Percentiles rank a stretch among this genome's conserved stretches.
phyloP scores from a whole-genome alignment of 306 rosid genomes.

The Fagus sylvatica region DNA sequence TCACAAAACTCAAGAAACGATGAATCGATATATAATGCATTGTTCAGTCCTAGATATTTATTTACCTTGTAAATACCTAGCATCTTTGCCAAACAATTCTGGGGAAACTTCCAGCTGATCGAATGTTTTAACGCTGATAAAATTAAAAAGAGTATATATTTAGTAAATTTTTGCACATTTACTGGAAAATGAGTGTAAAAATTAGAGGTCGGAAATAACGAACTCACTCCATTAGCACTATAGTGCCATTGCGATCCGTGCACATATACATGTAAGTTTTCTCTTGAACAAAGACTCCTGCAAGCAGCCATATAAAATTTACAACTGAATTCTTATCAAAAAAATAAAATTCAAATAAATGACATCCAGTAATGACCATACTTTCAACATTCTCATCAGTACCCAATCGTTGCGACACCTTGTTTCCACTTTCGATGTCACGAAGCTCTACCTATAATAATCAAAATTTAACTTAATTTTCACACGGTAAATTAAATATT shows the following conservation, averaged over 20 bases:
- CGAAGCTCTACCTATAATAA: constrained; percentile 82
- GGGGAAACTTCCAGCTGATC: constrained; percentile 80
- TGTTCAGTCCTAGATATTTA: constrained; percentile 8
- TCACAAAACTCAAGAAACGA: not conserved
- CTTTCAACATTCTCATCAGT: constrained; percentile 81
- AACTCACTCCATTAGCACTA: constrained; percentile 89
- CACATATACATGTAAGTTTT: constrained; percentile 80
- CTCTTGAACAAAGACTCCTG: constrained; percentile 67
- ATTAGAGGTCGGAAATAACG: constrained; percentile 12
- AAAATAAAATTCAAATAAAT: constrained; percentile 19
- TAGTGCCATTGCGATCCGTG: constrained; percentile 78
- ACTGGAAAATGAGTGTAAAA: constrained; percentile 8
- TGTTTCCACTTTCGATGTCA: constrained; percentile 78
- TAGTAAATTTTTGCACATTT: constrained; percentile 17
- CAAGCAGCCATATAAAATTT: constrained; percentile 29
- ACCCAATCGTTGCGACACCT: constrained; percentile 65
- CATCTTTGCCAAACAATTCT: constrained; percentile 77
- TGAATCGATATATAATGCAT: not conserved
- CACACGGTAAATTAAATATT: not conserved
- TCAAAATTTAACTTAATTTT: constrained; percentile 28
- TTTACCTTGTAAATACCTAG: constrained; percentile 60
- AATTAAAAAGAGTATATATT: constrained; percentile 26
- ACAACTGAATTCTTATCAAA: constrained; percentile 21
- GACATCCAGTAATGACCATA: constrained; percentile 34
- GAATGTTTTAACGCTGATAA: constrained; percentile 63